Evolutionary conservation across 345 rosid species (phyloP).

Genomic region (Euclidium syriacum): DNA sequence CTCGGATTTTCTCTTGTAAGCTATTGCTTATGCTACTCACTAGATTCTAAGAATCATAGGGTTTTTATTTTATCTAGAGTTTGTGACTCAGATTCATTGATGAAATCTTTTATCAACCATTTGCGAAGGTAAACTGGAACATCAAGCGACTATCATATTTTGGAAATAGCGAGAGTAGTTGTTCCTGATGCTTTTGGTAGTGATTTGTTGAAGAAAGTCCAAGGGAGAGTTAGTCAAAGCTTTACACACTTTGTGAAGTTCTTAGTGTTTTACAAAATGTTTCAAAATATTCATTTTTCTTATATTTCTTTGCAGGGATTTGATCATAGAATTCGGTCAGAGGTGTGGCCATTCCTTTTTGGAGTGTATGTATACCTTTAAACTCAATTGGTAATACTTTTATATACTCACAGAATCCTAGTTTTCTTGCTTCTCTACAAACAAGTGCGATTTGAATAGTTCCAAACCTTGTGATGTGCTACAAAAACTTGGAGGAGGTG

Average conservation of each 20-base stretch:
- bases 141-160: too few species aligned
- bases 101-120: too few species aligned
- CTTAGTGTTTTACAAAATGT: background rate
- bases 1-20: too few species aligned
- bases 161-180: too few species aligned
- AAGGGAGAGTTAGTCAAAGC: constrained; percentile 74
- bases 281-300: constrained; percentile 12
- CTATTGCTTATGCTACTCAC: too few species aligned
- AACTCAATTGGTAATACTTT: background rate
- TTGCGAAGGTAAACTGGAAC: too few species aligned
- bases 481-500: constrained; percentile 71
- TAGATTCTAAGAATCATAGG: too few species aligned
- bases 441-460: constrained; percentile 75
- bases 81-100: too few species aligned
- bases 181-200: too few species aligned
- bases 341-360: constrained; percentile 98
- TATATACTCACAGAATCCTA: background rate
- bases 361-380: constrained; percentile 72
- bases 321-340: constrained; percentile 77
- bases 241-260: constrained; percentile 1
- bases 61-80: too few species aligned
- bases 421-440: background rate
- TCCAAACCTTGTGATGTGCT: constrained; percentile 64
- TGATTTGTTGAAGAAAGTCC: constrained; percentile 79
- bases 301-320: constrained; percentile 59